Base-by-base conservation (phyloP, 257 asterid species). In the Fraxinus americana region DNA sequence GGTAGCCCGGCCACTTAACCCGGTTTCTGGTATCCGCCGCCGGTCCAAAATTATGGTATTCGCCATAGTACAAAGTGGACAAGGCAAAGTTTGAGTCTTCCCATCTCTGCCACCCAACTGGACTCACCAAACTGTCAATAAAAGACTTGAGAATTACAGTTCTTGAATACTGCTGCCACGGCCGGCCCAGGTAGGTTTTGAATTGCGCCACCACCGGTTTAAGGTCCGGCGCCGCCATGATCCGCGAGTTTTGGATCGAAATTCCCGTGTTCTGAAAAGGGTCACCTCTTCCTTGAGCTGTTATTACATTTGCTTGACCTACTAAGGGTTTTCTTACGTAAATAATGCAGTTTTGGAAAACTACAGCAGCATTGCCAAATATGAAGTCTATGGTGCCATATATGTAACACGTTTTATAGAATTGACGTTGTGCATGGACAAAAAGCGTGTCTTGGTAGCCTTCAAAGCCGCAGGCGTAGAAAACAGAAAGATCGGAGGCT, bases 371-470 rank as follows among this genome's bases (percentile, higher is more conserved):
- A 23, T 94, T 94, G 14, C 98, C 98, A 27, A 94, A 94, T 1
- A 94, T 92, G 87, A 94, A 89, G 74, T 94, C 98, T 11, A 94
- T 80, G 25, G 97, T 94, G 38, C 97, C 97, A 73, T 85, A 90
- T 0, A 93, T 81, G 82, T 83, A 83, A 68, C 98, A 93, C 65
- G 87, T 66, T 83, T 89, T 93, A 77, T 83, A 94, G 80, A 94
- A 88, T 9, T 94, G 98, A 38, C 98, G 95, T 35, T 94, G 97
- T 6, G 98, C 80, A 7, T 89, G 98, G 27, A 83, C 89, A 79
- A 90, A 94, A 16, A 94, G 89, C 0, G 98, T 94, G 89, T 94
- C 99, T 75, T 94, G 99, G 82, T 91, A 94, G 0, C 98, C 97
- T 61, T 92, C 97, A 69, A 94, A 88, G 68, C 90, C 86, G 71